phyloP scores from a whole-genome alignment of 306 rosid genomes.

The Quercus ilex region DNA sequence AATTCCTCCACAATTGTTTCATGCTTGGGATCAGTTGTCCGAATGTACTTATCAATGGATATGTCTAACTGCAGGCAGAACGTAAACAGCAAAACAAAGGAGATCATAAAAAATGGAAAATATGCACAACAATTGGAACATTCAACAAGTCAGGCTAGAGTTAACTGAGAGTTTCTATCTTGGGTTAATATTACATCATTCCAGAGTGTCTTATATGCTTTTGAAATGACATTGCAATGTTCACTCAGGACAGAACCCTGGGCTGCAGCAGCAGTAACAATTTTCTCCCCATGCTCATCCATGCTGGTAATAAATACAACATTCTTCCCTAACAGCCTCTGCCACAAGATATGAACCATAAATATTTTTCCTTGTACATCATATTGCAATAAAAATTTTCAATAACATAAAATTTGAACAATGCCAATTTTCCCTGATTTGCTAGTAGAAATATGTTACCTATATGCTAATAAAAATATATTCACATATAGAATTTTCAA shows the following conservation, averaged over 20 bases:
- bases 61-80: slow-evolving; percentile 60
- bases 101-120: too few relatives aligned
- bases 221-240: slow-evolving; percentile 76
- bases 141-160: neutral
- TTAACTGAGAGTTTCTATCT: neutral
- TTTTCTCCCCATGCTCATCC: slow-evolving; percentile 94
- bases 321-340: too few relatives aligned
- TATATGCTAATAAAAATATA: too few relatives aligned
- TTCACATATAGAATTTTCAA: too few relatives aligned
- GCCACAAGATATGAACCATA: too few relatives aligned
- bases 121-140: neutral
- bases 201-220: slow-evolving; percentile 18
- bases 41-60: slow-evolving; percentile 76
- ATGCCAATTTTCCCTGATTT: too few relatives aligned
- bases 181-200: slow-evolving; percentile 46
- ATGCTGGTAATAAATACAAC: slow-evolving; percentile 13
- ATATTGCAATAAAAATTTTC: too few relatives aligned
- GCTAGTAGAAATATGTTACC: too few relatives aligned
- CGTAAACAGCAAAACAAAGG: too few relatives aligned
- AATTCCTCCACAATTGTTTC: slow-evolving; percentile 53
- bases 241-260: slow-evolving; percentile 66
- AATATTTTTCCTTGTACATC: too few relatives aligned
- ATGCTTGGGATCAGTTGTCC: slow-evolving; percentile 60
- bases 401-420: too few relatives aligned
- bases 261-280: slow-evolving; percentile 79